phyloP scores from a whole-genome alignment of 129 eudicot genomes.

The Helianthus annuus region DNA sequence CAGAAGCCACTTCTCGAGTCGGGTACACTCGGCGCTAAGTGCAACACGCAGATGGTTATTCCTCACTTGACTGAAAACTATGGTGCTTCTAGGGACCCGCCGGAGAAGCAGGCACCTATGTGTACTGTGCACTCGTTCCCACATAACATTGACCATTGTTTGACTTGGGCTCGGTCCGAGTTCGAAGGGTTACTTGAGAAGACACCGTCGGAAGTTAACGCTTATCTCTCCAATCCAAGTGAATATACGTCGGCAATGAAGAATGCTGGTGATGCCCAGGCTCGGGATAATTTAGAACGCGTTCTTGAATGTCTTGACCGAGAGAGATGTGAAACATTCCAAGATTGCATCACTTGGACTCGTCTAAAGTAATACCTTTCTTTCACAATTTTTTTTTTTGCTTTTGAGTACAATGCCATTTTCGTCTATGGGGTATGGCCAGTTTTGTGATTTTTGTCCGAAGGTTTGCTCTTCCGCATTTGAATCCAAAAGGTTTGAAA shows the following conservation, averaged over 20 bases:
- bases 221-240: slow-evolving; percentile 66
- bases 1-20: slow-evolving; percentile 90
- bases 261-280: slow-evolving; percentile 86
- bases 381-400: neutral
- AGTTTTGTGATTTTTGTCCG: no score
- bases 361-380: slow-evolving; percentile 56
- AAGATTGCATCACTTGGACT: slow-evolving; percentile 85
- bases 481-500: no score
- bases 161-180: slow-evolving; percentile 96
- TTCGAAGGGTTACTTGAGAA: slow-evolving; percentile 94
- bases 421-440: no score
- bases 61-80: slow-evolving; percentile 89
- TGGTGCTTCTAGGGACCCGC: slow-evolving; percentile 96
- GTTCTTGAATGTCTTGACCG: slow-evolving; percentile 80
- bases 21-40: slow-evolving; percentile 86
- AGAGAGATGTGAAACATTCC: slow-evolving; percentile 71
- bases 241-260: slow-evolving; percentile 69
- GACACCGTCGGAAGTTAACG: slow-evolving; percentile 84
- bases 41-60: slow-evolving; percentile 93
- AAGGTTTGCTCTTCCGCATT: no score
- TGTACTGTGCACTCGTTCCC: slow-evolving; percentile 93
- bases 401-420: no score
- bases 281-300: slow-evolving; percentile 83
- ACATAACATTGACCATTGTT: slow-evolving; percentile 90
- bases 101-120: slow-evolving; percentile 93